Conservation (phyloP, 495 filamentous ascomycete genomes). For the Corynascus novoguineensis region DNA sequence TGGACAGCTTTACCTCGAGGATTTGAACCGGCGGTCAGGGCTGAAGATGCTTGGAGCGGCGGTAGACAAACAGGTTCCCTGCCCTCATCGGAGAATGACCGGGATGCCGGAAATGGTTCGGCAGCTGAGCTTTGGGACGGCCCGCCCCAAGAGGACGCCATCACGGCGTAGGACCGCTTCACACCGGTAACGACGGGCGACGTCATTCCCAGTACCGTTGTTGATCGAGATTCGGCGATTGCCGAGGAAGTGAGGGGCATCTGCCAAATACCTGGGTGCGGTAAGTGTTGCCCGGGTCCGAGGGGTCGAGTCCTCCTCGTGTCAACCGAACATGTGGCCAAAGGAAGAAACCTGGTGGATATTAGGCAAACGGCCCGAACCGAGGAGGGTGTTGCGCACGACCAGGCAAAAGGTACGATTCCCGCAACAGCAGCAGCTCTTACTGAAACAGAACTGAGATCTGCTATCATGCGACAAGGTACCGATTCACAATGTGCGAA, state of each 20-base stretch:
- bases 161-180: constrained; percentile 25
- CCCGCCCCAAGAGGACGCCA: constrained; percentile 17
- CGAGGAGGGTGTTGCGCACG: neutral
- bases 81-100: constrained; percentile 1
- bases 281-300: neutral
- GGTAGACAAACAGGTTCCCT: constrained; percentile 1
- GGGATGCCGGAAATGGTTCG: constrained; percentile 3
- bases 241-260: neutral
- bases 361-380: neutral
- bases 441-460: neutral
- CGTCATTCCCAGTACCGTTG: constrained; percentile 11
- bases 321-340: neutral
- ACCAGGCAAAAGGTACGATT: constrained; percentile 1
- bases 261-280: neutral
- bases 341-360: neutral
- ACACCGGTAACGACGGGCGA: constrained; percentile 17
- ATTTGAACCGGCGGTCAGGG: neutral
- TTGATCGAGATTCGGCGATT: neutral
- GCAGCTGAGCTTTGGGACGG: neutral
- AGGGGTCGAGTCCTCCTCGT: neutral
- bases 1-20: constrained; percentile 3
- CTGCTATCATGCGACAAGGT: neutral
- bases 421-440: neutral
- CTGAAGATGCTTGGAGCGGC: neutral
- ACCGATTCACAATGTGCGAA: neutral